These are phyloP conservation scores for Musa troglodytarum DNA, from an alignment of 176 grass and related monocot species.

Conservation along the genomic window DNA sequence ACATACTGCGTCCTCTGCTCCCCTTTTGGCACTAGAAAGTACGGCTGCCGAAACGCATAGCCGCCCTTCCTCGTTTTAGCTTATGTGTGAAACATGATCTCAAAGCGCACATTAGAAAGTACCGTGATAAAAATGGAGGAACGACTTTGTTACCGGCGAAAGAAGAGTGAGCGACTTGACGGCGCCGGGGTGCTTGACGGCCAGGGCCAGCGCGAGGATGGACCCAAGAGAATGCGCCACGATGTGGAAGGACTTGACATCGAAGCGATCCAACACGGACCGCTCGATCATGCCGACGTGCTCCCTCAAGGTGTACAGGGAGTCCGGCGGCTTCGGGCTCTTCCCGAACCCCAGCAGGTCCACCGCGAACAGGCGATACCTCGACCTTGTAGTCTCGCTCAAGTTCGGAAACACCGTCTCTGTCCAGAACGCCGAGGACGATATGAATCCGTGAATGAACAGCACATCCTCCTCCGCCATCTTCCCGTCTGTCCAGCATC, in stretches of 20 bases:
- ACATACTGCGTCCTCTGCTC: slow-evolving; percentile 68
- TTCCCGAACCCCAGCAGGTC: slow-evolving; percentile 44
- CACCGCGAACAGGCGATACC: slow-evolving; percentile 43
- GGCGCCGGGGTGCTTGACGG: slow-evolving; percentile 37
- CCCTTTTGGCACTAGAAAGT: slow-evolving; percentile 71
- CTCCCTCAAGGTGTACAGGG: slow-evolving; percentile 49
- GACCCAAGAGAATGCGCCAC: slow-evolving; percentile 50
- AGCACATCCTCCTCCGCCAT: slow-evolving; percentile 38
- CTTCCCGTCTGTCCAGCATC: slow-evolving; percentile 21
- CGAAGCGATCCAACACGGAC: slow-evolving; percentile 34
- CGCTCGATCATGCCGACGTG: slow-evolving; percentile 53
- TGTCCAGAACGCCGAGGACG: slow-evolving; percentile 46
- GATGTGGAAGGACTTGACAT: slow-evolving; percentile 48
- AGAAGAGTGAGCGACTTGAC: slow-evolving; percentile 45
- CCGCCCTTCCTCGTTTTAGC: too few species aligned
- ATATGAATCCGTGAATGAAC: slow-evolving; percentile 57
- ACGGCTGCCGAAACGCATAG: slow-evolving; percentile 36
- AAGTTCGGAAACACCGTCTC: slow-evolving; percentile 50
- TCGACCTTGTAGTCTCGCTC: slow-evolving; percentile 26
- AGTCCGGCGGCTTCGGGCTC: slow-evolving; percentile 48
- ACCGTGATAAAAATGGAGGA: too few species aligned
- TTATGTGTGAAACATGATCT: not conserved
- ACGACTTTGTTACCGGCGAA: slow-evolving; percentile 22
- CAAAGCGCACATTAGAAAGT: too few species aligned
- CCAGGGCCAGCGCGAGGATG: slow-evolving; percentile 44